These are phyloP conservation scores for Apophysomyces ossiformis DNA, from an alignment of 371 early-diverging fungal species.

Conservation along the genomic window DNA sequence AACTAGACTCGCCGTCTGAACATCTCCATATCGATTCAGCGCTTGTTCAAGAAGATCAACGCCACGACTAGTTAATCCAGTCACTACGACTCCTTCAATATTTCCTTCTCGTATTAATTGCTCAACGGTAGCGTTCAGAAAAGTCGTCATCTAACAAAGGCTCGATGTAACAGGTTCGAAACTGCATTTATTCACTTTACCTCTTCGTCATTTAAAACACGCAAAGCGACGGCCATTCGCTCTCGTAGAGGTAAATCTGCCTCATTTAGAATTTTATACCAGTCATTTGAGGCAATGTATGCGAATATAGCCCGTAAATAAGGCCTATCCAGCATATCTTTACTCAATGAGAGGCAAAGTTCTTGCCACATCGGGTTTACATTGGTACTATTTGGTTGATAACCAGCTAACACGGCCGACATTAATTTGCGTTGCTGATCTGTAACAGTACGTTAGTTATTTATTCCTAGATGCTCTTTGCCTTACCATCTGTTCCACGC, in stretches of 20 bases:
- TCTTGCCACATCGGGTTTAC: conserved; percentile 61
- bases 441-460: conserved; percentile 20
- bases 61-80: conserved; percentile 70
- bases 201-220: conserved; percentile 76
- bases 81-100: conserved; percentile 77
- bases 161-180: background rate
- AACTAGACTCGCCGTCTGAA: conserved; percentile 86
- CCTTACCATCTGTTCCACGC: conserved; percentile 51
- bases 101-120: conserved; percentile 62
- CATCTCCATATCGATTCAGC: conserved; percentile 86
- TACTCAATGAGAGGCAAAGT: conserved; percentile 64
- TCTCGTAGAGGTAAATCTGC: conserved; percentile 69
- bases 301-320: conserved; percentile 82
- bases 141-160: conserved; percentile 51
- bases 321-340: conserved; percentile 68
- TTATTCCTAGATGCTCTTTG: background rate
- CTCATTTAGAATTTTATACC: conserved; percentile 70
- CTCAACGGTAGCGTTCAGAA: conserved; percentile 54
- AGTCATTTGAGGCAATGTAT: conserved; percentile 76
- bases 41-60: conserved; percentile 76
- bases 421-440: conserved; percentile 81
- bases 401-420: conserved; percentile 77
- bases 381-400: conserved; percentile 36
- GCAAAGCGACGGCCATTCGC: conserved; percentile 77
- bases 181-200: conserved; percentile 26